These are phyloP conservation scores for Trichoderma sp. DNA, from an alignment of 2,329 filamentous ascomycete species.

Conservation along the genomic window DNA sequence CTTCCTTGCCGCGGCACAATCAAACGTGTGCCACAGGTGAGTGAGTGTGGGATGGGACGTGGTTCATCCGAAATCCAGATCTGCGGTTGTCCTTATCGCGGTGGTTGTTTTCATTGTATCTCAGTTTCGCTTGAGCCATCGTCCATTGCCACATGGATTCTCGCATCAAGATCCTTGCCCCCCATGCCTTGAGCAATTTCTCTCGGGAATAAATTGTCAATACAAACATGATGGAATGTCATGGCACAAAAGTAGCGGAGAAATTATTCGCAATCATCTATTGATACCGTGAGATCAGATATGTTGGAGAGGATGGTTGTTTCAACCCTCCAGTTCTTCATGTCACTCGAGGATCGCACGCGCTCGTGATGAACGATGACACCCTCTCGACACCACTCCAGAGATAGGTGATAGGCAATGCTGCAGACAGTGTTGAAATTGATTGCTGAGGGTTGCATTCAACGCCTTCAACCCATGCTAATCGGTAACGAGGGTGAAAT, in stretches of 20 bases:
- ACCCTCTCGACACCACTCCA: not conserved
- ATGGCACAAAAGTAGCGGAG: not conserved
- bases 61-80: not conserved
- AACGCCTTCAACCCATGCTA: not conserved
- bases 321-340: not conserved
- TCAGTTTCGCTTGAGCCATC: too few species aligned
- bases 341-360: not conserved
- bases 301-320: not conserved
- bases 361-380: not conserved
- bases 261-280: not conserved
- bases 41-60: not conserved
- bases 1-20: not conserved
- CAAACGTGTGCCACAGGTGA: too few species aligned
- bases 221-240: not conserved
- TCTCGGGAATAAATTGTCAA: not conserved
- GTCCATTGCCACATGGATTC: not conserved
- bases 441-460: not conserved
- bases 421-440: not conserved
- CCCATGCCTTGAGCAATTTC: not conserved
- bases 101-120: not conserved
- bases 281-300: not conserved
- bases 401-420: not conserved
- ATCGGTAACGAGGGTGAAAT: not conserved
- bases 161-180: not conserved
- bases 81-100: not conserved